Conservation (phyloP, 1,139 yeast genomes). For the Lodderomyces margitis region DNA sequence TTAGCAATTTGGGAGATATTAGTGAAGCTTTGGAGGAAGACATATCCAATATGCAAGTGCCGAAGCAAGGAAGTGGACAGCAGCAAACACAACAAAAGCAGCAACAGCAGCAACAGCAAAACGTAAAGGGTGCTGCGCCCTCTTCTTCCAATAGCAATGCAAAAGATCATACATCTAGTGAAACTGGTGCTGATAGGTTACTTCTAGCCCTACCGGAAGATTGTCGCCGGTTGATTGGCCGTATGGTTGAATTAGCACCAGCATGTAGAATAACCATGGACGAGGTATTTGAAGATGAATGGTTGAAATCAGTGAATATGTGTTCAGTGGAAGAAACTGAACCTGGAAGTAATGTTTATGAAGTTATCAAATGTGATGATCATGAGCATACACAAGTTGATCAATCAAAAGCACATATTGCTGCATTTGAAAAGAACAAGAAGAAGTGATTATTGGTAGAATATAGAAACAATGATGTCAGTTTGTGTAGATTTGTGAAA, state of each 20-base stretch:
- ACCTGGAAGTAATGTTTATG: conserved; percentile 30
- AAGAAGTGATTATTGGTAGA: conserved; percentile 46
- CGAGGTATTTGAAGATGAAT: conserved; percentile 75
- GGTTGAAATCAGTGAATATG: conserved; percentile 67
- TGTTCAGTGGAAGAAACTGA: conserved; percentile 57
- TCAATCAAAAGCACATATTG: conserved; percentile 93
- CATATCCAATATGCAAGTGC: conserved; percentile 3
- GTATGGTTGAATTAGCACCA: conserved; percentile 80
- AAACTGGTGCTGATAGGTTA: conserved; percentile 69
- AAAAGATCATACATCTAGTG: conserved; percentile 51
- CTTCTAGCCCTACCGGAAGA: conserved; percentile 69
- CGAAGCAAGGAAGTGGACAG: background rate
- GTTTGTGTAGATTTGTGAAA: no score
- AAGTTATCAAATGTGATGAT: conserved; percentile 43
- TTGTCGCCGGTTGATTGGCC: conserved; percentile 60
- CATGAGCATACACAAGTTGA: conserved; percentile 89
- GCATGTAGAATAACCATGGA: conserved; percentile 84
- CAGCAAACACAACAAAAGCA: conserved; percentile 1
- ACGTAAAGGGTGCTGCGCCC: background rate
- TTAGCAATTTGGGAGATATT: conserved; percentile 29
- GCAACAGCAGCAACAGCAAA: background rate
- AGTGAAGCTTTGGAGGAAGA: conserved; percentile 29
- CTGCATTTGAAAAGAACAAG: conserved; percentile 80
- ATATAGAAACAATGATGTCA: no score
- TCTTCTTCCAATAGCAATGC: conserved; percentile 21